Evolutionary conservation across 768 basidiomycete genomes (phyloP), one percentile per base, ranked within the genome.

Genomic region (Lanmaoa rubissima): DNA sequence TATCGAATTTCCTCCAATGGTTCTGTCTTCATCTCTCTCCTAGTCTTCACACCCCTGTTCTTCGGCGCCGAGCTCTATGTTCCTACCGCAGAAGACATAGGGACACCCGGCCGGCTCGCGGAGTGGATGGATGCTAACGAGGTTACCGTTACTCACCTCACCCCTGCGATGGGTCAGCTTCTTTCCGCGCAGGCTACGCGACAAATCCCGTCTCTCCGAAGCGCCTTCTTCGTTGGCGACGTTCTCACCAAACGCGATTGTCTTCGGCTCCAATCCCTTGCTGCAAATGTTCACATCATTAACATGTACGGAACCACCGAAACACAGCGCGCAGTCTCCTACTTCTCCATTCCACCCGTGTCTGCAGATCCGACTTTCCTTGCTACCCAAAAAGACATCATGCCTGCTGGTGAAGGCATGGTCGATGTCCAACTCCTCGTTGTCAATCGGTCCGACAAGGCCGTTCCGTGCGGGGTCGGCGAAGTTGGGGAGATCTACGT

Each of bases 221-320:
- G 89, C 65, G 97, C 97, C 11, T 98, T 99, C 79, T 98, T 99
- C 69, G 97, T 99, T 44, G 97, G 97, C n/a, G 97, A 99, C 69
- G 86, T 98, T 42, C 85, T 99, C 53, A 98, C 97, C 58, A 99
- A 98, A 74, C 90, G 97, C 43, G 97, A 99, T 72, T 98, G 96
- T 66, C 83, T 90, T 41, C 90, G 97, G 36, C 81, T 99, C 3
- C 97, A 99, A 71, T 81, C 90, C 2, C 86, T 99, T 47, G 97
- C 96, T 2, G 77, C 85, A 13, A 97, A 98, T 64, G 94, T 95
- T 14, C 79, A 86, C 35, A 98, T 99, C 69, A 87, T 98, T 73
- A 99, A 99, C 79, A 99, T 99, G 97, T 99, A 98, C 72, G 97
- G 97, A 16, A 98, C 97, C 8, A 99, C 97, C 21, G 97, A 99